Base-by-base conservation (phyloP, 495 filamentous ascomycete species). In the Aspergillus homomorphus region DNA sequence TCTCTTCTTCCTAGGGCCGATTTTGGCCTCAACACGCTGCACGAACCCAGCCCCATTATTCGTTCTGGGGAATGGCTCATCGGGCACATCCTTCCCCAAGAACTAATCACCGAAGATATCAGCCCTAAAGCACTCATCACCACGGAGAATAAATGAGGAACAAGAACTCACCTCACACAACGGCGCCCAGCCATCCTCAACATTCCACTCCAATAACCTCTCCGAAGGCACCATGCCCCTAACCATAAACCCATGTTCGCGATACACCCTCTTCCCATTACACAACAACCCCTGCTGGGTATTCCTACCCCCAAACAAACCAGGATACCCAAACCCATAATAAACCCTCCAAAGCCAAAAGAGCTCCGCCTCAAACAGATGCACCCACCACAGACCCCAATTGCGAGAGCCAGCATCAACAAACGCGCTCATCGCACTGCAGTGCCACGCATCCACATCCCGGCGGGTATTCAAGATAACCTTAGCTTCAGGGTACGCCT, bases 121-220 rank as follows among this genome's bases (percentile, higher is more conserved):
- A 46, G 10, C 14, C 4, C 14, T 10, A 16, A 2, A 30, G 6
- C 48, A 30, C 14, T 1, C 16, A 30, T 15, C 24, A 51, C 14
- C 23, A 18, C 16, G 23, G 12, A 50, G 38, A 19, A 28, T 12
- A 43, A 43, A 7, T 20, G 6, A n/a, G 1, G 19, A 14, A 49
- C 16, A 19, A 10, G 38, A 15, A 38, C 30, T 42, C 80, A 82
- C 42, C 74, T 53, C 63, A 67, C 83, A 85, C 8, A 85, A 69
- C 5, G 82, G 82, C 45, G 67, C 78, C 83, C 82, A 85, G 6
- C 83, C 84, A 58, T 82, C 76, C 23, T 75, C 68, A 53, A 83
- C 75, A 38, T 66, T 69, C 69, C 79, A 85, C 62, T 84, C 82
- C 38, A 85, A 74, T 50, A 84, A 60, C 44, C 69, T 71, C 33